Evolutionary conservation across 176 grass and related monocot species (phyloP).

Genomic region (Cymbopogon citratus): DNA sequence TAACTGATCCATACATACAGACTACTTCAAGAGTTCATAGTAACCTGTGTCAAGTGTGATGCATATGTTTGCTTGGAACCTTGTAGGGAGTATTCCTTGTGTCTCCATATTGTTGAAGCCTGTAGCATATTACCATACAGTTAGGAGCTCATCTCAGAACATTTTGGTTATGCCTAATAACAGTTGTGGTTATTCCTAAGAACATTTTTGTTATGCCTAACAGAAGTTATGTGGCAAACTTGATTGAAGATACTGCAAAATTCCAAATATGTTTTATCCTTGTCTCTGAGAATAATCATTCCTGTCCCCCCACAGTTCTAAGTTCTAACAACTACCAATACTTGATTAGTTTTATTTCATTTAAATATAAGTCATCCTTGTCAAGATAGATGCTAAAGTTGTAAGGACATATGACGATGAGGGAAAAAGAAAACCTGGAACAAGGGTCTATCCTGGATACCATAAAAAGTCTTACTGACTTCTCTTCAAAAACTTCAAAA

Average conservation of each 20-base stretch:
- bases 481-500: not conserved
- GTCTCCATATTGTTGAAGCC: not conserved
- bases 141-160: not conserved
- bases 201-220: constrained; percentile 4
- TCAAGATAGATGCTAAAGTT: not conserved
- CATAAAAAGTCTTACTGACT: not conserved
- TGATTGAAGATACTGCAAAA: not conserved
- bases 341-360: not conserved
- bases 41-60: not conserved
- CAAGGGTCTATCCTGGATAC: not conserved
- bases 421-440: not conserved
- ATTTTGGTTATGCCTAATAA: not conserved
- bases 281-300: not conserved
- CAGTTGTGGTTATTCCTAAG: no score
- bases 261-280: not conserved
- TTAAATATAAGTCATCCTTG: not conserved
- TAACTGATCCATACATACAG: not conserved
- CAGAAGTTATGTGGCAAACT: not conserved
- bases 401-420: not conserved
- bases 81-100: not conserved
- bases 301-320: not conserved
- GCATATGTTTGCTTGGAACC: not conserved
- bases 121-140: not conserved
- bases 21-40: not conserved
- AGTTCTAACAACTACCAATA: not conserved